Conservation (phyloP, 257 asterid species). For the Salvia hispanica region DNA sequence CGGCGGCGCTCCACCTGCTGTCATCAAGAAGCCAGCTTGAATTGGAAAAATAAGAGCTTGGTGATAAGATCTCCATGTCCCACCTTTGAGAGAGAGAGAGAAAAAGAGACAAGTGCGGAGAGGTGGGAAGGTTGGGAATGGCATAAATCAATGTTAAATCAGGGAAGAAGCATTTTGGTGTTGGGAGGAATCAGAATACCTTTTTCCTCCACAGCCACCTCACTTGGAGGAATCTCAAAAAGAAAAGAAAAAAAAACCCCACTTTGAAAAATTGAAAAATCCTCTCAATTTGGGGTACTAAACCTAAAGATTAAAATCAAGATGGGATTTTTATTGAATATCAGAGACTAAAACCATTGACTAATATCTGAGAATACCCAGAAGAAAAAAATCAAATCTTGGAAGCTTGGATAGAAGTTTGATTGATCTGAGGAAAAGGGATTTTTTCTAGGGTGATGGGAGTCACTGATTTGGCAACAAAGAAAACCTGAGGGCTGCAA, state of each 20-base stretch:
- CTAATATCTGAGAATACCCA: conserved; percentile 53
- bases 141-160: conserved; percentile 57
- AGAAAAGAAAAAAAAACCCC: conserved; percentile 32
- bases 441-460: neutral
- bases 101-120: conserved; percentile 31
- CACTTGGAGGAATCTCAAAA: conserved; percentile 58
- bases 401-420: conserved; percentile 14
- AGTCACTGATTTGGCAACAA: conserved; percentile 32
- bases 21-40: conserved; percentile 66
- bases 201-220: conserved; percentile 54
- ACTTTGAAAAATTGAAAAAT: conserved; percentile 44
- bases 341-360: conserved; percentile 17
- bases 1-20: conserved; percentile 74
- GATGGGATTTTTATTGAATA: neutral
- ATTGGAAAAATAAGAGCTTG: conserved; percentile 54
- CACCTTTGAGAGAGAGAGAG: conserved; percentile 33
- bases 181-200: conserved; percentile 75
- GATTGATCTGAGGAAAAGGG: conserved; percentile 19
- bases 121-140: conserved; percentile 47
- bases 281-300: conserved; percentile 35
- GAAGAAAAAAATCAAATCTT: neutral
- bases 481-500: conserved; percentile 32
- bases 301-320: conserved; percentile 23
- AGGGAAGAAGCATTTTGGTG: conserved; percentile 51
- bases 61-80: conserved; percentile 86